phyloP scores from a whole-genome alignment of 192 early-diverging fungal species.

The Lobosporangium transversale region DNA sequence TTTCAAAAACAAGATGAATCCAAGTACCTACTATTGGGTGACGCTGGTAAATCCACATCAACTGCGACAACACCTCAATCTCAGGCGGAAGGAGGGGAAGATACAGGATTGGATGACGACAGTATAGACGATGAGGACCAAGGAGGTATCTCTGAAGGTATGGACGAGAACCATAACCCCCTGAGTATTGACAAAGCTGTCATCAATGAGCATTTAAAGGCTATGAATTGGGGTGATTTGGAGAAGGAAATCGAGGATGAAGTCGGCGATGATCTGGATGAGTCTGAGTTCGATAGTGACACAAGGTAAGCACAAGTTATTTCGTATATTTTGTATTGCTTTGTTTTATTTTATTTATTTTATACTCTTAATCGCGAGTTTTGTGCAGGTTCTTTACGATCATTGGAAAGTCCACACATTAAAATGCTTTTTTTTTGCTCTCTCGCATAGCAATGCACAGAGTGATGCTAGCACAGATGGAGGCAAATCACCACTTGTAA shows the following conservation, averaged over 20 bases:
- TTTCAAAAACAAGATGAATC: slow-evolving; percentile 80
- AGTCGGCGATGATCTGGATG: slow-evolving; percentile 64
- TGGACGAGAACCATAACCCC: slow-evolving; percentile 48
- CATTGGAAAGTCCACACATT: slow-evolving; percentile 2
- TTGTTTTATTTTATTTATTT: slow-evolving; percentile 26
- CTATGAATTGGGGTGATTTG: slow-evolving; percentile 57
- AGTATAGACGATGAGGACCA: slow-evolving; percentile 57
- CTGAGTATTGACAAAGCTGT: slow-evolving; percentile 16
- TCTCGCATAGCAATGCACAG: slow-evolving; percentile 28
- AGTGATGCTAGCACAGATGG: slow-evolving; percentile 43
- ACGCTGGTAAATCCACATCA: slow-evolving; percentile 7
- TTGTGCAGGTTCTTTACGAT: no score
- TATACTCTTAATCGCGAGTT: no score
- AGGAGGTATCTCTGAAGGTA: slow-evolving; percentile 56
- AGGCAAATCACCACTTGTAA: slow-evolving; percentile 23
- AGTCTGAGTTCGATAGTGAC: slow-evolving; percentile 61
- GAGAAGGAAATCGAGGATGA: slow-evolving; percentile 62
- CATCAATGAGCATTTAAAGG: slow-evolving; percentile 34
- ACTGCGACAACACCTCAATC: slow-evolving; percentile 33
- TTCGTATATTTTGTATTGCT: not conserved
- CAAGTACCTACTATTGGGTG: slow-evolving; percentile 60
- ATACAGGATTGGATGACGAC: slow-evolving; percentile 34
- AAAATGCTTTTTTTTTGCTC: slow-evolving; percentile 20
- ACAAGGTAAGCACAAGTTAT: slow-evolving; percentile 48
- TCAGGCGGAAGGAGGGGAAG: slow-evolving; percentile 51